Conservation (phyloP, 371 early-diverging fungal genomes). For the Rhizomucor miehei region DNA sequence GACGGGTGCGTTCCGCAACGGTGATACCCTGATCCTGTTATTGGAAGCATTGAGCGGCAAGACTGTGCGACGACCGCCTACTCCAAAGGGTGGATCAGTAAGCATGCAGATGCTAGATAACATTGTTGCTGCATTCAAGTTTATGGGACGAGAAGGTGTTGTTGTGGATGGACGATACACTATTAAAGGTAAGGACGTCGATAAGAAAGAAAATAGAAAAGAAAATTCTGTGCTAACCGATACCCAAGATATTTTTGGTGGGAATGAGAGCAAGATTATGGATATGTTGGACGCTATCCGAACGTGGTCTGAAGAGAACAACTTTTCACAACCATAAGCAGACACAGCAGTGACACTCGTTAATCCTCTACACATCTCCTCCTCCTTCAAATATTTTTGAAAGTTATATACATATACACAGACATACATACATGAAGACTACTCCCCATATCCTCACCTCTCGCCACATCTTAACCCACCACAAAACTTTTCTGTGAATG, state of each 20-base stretch:
- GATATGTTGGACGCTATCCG: conserved; percentile 42
- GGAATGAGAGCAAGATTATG: conserved; percentile 55
- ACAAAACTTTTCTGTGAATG: too few species aligned
- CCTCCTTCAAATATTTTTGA: too few species aligned
- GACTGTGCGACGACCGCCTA: conserved; percentile 30
- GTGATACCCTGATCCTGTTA: conserved; percentile 50
- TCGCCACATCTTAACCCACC: too few species aligned
- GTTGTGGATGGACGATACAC: conserved; percentile 49
- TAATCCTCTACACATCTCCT: too few species aligned
- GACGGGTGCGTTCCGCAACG: conserved; percentile 46
- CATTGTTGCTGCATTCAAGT: conserved; percentile 56
- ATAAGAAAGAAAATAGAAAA: background rate
- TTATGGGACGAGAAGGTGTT: conserved; percentile 55
- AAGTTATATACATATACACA: too few species aligned
- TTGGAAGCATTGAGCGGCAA: conserved; percentile 53
- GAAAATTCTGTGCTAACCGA: background rate
- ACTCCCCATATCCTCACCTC: too few species aligned
- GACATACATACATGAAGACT: too few species aligned
- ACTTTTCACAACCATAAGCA: background rate
- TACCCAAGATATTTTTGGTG: conserved; percentile 49
- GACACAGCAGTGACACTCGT: background rate
- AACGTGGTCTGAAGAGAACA: conserved; percentile 16
- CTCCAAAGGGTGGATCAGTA: conserved; percentile 25
- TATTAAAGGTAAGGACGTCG: conserved; percentile 33
- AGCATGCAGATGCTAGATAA: conserved; percentile 50